Percentiles rank a stretch among this genome's conserved stretches.
These are phyloP conservation scores for Aspergillus nidulans DNA, from an alignment of 495 filamentous ascomycete species.

Conservation along the genomic window DNA sequence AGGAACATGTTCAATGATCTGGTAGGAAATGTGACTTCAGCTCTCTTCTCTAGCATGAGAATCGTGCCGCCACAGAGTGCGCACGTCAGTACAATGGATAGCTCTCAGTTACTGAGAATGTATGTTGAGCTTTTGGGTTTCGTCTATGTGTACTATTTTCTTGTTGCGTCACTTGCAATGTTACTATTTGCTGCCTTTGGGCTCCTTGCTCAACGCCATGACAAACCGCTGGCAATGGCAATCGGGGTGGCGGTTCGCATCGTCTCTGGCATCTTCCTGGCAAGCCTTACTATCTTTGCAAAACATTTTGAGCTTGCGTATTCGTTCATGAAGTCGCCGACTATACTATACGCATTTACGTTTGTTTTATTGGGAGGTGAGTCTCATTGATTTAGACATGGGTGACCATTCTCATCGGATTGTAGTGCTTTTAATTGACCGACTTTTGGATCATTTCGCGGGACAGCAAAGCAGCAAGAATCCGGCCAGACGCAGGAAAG, in stretches of 20 bases:
- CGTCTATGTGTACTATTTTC: slow-evolving; percentile 42
- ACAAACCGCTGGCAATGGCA: slow-evolving; percentile 13
- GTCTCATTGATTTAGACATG: slow-evolving; percentile 10
- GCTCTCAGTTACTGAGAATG: slow-evolving; percentile 30
- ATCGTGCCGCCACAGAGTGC: slow-evolving; percentile 29
- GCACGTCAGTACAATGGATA: slow-evolving; percentile 27
- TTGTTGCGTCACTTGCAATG: slow-evolving; percentile 34
- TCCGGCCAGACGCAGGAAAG: slow-evolving; percentile 29
- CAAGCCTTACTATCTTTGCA: slow-evolving; percentile 28
- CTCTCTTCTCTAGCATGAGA: slow-evolving; percentile 41
- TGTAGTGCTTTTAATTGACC: slow-evolving; percentile 38
- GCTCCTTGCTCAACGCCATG: slow-evolving; percentile 26
- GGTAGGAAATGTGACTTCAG: slow-evolving; percentile 40
- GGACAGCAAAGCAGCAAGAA: slow-evolving; percentile 23
- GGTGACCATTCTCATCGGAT: slow-evolving; percentile 14
- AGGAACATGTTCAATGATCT: slow-evolving; percentile 28
- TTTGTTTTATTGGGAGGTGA: slow-evolving; percentile 33
- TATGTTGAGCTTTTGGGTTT: slow-evolving; percentile 40
- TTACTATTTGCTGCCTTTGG: slow-evolving; percentile 33
- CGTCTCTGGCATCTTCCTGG: slow-evolving; percentile 25
- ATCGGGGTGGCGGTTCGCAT: slow-evolving; percentile 29
- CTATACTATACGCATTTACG: slow-evolving; percentile 40
- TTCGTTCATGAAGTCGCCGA: slow-evolving; percentile 39
- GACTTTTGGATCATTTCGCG: slow-evolving; percentile 35
- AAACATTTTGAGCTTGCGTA: slow-evolving; percentile 32